These are phyloP conservation scores for Beta macrorhiza DNA, from an alignment of 179 eudicot species.

Conservation along the genomic window DNA sequence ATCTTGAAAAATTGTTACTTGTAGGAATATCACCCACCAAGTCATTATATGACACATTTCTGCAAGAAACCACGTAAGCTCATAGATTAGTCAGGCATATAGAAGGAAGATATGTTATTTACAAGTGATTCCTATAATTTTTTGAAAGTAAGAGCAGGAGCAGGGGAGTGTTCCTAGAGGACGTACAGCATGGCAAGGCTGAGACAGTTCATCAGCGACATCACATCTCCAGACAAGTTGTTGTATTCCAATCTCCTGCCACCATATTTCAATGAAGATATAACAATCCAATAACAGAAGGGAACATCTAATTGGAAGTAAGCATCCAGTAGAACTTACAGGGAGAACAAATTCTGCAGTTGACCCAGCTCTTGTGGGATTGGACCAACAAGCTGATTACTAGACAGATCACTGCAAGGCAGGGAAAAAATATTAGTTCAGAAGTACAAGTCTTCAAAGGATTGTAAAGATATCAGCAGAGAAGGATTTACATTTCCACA, in stretches of 20 bases:
- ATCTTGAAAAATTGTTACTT: conserved; percentile 87
- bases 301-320: neutral
- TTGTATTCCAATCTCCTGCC: conserved; percentile 78
- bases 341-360: conserved; percentile 69
- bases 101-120: neutral
- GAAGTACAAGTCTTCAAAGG: neutral
- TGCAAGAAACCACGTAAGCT: conserved; percentile 28
- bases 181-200: conserved; percentile 74
- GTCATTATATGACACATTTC: conserved; percentile 89
- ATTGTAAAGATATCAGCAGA: neutral
- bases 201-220: conserved; percentile 63
- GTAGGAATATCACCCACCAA: conserved; percentile 73
- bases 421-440: neutral
- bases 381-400: conserved; percentile 66
- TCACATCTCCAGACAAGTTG: conserved; percentile 79
- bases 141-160: neutral
- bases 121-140: neutral
- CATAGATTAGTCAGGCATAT: neutral
- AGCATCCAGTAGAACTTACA: conserved; percentile 49
- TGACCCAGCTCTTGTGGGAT: conserved; percentile 79
- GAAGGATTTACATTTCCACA: conserved; percentile 60
- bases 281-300: neutral
- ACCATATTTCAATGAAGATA: conserved; percentile 6
- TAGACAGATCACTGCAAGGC: conserved; percentile 74
- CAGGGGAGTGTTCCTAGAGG: neutral